These are phyloP conservation scores for Beauveria rudraprayagi DNA, from an alignment of 2,329 filamentous ascomycete genomes.

Conservation along the genomic window DNA sequence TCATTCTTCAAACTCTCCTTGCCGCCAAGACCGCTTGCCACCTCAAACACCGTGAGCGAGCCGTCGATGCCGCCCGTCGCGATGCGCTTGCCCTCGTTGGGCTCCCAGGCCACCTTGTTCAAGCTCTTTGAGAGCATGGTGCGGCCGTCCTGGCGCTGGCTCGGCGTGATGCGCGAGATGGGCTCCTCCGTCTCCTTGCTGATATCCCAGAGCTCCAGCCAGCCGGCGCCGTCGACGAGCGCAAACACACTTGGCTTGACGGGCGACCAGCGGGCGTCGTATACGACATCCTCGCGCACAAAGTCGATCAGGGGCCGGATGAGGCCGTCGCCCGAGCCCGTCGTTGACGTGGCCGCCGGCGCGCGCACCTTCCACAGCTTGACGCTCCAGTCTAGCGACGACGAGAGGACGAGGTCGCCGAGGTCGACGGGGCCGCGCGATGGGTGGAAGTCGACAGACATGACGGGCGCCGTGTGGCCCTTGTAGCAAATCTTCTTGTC, in stretches of 20 bases:
- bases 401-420: slow-evolving; percentile 86
- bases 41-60: slow-evolving; percentile 85
- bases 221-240: slow-evolving; percentile 86
- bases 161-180: slow-evolving; percentile 70
- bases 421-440: slow-evolving; percentile 87
- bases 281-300: slow-evolving; percentile 89
- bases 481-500: slow-evolving; percentile 82
- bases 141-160: slow-evolving; percentile 53
- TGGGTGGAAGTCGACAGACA: slow-evolving; percentile 94
- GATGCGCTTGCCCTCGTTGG: slow-evolving; percentile 74
- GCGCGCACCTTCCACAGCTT: slow-evolving; percentile 93
- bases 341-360: slow-evolving; percentile 62
- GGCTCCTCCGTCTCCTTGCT: slow-evolving; percentile 89
- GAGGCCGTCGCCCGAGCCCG: slow-evolving; percentile 40
- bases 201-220: slow-evolving; percentile 91
- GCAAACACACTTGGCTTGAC: slow-evolving; percentile 91
- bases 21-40: slow-evolving; percentile 74
- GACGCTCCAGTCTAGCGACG: slow-evolving; percentile 91
- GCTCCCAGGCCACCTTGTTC: slow-evolving; percentile 94
- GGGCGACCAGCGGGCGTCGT: slow-evolving; percentile 92
- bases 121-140: slow-evolving; percentile 74
- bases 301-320: slow-evolving; percentile 80
- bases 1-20: slow-evolving; percentile 75
- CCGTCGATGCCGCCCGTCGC: slow-evolving; percentile 91
- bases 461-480: slow-evolving; percentile 87